Evolutionary conservation across 1,284 basidiomycete species (phyloP).

Genomic region (Anthracocystis panici-leucophaei): DNA sequence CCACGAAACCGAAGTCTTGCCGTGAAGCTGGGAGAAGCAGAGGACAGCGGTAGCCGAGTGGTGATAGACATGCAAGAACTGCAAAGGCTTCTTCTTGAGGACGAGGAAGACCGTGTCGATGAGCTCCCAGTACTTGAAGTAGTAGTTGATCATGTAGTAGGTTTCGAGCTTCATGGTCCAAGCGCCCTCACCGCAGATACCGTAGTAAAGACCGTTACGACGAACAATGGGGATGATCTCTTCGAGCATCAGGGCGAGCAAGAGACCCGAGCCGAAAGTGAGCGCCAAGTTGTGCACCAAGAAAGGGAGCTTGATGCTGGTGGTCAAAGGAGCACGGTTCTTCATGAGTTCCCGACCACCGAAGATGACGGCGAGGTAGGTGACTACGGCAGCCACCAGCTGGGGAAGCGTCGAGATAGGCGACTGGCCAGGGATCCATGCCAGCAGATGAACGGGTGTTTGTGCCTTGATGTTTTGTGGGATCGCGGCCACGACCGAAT

Average conservation of each 20-base stretch:
- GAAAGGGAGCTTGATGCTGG: constrained; percentile 78
- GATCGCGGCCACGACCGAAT: constrained; percentile 43
- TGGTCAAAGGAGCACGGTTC: constrained; percentile 74
- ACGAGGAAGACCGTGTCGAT: constrained; percentile 96
- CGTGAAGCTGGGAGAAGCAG: constrained; percentile 93
- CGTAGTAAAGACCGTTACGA: constrained; percentile 71
- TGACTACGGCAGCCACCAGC: constrained; percentile 73
- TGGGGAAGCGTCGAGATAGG: constrained; percentile 61
- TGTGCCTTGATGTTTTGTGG: constrained; percentile 37
- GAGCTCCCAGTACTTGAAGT: constrained; percentile 75
- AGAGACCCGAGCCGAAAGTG: constrained; percentile 81
- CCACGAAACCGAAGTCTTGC: constrained; percentile 83
- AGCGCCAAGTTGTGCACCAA: constrained; percentile 92
- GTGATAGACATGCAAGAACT: constrained; percentile 98
- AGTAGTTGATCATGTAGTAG: constrained; percentile 98
- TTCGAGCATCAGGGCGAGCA: constrained; percentile 88
- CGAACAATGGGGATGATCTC: constrained; percentile 70
- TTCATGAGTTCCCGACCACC: constrained; percentile 87
- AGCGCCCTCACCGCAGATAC: constrained; percentile 81
- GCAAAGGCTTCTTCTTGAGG: constrained; percentile 95
- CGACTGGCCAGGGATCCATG: constrained; percentile 59
- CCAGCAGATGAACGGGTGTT: constrained; percentile 40
- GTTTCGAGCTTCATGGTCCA: constrained; percentile 77
- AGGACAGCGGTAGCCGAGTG: constrained; percentile 97
- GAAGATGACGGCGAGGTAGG: constrained; percentile 91